Conservation (phyloP, 2,329 filamentous ascomycete species). For the Myriosclerotinia duriaeana region DNA sequence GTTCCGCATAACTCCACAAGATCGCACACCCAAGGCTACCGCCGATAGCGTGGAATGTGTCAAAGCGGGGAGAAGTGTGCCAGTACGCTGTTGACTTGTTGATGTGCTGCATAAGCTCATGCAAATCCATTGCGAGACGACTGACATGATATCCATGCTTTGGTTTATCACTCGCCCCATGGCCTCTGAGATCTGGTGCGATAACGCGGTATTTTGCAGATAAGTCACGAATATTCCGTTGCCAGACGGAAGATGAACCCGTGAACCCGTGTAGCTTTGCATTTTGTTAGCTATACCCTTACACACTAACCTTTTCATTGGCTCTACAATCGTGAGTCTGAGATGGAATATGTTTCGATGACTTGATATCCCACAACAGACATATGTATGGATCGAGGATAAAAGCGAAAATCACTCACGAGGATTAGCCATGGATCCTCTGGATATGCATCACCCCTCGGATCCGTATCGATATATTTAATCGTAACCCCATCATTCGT, state of each 20-base stretch:
- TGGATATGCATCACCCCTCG: not conserved
- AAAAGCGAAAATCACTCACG: conserved; percentile 26
- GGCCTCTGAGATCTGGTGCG: conserved; percentile 38
- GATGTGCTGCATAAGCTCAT: conserved; percentile 32
- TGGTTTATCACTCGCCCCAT: conserved; percentile 36
- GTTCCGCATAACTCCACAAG: conserved; percentile 39
- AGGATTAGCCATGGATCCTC: conserved; percentile 27
- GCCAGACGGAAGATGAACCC: conserved; percentile 38
- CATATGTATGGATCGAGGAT: too few species aligned
- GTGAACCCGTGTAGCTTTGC: conserved; percentile 41
- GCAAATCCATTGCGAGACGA: conserved; percentile 38
- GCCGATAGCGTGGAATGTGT: conserved; percentile 34
- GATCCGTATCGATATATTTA: conserved; percentile 35
- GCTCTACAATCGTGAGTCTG: too few species aligned
- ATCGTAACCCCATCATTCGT: conserved; percentile 33
- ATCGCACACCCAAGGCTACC: conserved; percentile 40
- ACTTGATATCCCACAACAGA: not conserved
- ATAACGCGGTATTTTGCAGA: conserved; percentile 34
- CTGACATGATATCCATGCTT: conserved; percentile 39
- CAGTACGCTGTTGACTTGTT: not conserved
- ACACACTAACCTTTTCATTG: too few species aligned
- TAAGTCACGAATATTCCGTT: conserved; percentile 37
- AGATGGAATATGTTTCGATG: not conserved
- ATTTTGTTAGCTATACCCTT: not conserved
- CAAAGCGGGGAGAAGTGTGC: not conserved